Conservation (phyloP, 257 asterid species). For the Solanum medicagineum region DNA sequence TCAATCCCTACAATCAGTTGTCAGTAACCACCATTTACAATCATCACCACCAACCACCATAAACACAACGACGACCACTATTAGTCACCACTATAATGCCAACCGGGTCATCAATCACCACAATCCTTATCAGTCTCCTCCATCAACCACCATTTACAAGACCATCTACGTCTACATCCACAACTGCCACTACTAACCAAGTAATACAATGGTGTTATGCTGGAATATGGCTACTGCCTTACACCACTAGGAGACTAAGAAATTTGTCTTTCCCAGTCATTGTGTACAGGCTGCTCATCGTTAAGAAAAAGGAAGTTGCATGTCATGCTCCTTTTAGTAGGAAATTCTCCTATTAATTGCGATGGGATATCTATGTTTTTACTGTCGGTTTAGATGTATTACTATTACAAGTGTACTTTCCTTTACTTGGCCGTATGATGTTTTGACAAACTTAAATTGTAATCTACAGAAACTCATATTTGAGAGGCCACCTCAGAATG, state of each 20-base stretch:
- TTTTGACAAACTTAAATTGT: neutral
- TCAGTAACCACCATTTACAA: too few relatives aligned
- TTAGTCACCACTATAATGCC: too few relatives aligned
- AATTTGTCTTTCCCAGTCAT: neutral
- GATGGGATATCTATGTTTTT: neutral
- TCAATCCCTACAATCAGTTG: too few relatives aligned
- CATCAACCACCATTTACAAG: too few relatives aligned
- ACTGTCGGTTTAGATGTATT: neutral
- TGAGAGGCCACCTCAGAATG: conserved; percentile 83
- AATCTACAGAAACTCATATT: conserved; percentile 77
- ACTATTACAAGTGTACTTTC: neutral
- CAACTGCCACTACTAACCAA: too few relatives aligned
- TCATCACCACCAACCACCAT: too few relatives aligned
- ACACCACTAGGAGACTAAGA: neutral
- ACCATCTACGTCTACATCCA: too few relatives aligned
- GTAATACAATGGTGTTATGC: neutral
- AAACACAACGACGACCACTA: too few relatives aligned
- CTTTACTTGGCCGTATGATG: neutral
- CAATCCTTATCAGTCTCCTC: too few relatives aligned
- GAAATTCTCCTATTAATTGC: neutral
- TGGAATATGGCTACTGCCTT: neutral
- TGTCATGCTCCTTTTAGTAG: neutral
- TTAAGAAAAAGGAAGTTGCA: neutral
- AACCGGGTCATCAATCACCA: too few relatives aligned
- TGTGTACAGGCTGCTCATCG: neutral